Evolutionary conservation across 164 flowering plant genomes (phyloP).

Genomic region (Piper longum): DNA sequence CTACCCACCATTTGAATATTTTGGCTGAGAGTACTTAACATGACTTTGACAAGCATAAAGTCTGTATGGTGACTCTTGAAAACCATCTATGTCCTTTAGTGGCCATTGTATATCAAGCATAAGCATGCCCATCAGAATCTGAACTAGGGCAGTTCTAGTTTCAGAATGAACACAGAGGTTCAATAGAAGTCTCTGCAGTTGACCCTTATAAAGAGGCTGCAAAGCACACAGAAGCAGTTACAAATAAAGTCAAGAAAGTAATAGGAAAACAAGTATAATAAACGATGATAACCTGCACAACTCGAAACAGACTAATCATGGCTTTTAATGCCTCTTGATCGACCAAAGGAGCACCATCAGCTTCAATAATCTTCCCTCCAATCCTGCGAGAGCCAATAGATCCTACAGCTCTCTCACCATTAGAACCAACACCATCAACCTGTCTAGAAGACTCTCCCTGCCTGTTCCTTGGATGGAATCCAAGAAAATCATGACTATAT

Average conservation of each 20-base stretch:
- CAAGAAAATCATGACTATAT: too few species aligned
- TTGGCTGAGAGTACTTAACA: constrained; percentile 76
- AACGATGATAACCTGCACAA: constrained; percentile 57
- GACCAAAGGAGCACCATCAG: constrained; percentile 79
- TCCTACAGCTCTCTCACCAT: constrained; percentile 85
- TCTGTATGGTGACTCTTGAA: constrained; percentile 38
- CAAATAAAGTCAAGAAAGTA: neutral
- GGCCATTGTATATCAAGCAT: constrained; percentile 69
- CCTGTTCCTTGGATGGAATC: constrained; percentile 82
- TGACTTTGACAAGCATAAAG: constrained; percentile 86
- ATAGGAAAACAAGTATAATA: neutral
- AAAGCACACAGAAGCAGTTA: neutral
- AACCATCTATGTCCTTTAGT: constrained; percentile 35
- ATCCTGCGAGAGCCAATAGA: constrained; percentile 55
- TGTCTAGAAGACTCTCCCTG: constrained; percentile 68
- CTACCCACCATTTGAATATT: constrained; percentile 71
- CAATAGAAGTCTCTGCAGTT: constrained; percentile 70
- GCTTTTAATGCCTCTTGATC: constrained; percentile 72
- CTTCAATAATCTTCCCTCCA: constrained; percentile 57
- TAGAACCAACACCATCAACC: constrained; percentile 41
- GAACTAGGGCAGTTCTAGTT: constrained; percentile 60
- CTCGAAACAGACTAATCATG: constrained; percentile 59
- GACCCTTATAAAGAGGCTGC: constrained; percentile 77
- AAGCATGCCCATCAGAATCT: constrained; percentile 63
- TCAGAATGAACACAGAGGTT: constrained; percentile 74